These are phyloP conservation scores for Leccinum subatratum DNA, from an alignment of 1,284 basidiomycete species.

Conservation along the genomic window DNA sequence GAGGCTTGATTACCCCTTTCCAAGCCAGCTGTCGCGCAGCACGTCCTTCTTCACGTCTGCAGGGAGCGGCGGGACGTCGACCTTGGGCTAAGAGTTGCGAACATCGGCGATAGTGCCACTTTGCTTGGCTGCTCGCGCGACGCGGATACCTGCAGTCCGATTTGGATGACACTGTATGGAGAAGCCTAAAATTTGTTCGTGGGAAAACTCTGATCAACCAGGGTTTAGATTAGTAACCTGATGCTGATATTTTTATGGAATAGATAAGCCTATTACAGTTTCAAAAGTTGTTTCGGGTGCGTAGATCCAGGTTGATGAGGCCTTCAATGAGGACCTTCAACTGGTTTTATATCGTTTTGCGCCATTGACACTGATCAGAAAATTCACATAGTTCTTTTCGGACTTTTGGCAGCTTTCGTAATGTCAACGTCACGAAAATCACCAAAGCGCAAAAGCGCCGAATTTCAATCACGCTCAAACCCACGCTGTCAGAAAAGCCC, in stretches of 20 bases:
- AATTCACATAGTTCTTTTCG: not conserved
- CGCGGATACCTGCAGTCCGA: not conserved
- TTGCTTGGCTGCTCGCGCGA: not conserved
- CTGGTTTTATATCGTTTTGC: too few relatives aligned
- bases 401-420: not conserved
- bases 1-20: conserved; percentile 49
- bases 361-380: not conserved
- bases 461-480: not conserved
- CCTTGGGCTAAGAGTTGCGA: conserved; percentile 25
- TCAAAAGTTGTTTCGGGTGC: too few relatives aligned
- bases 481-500: not conserved
- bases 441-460: not conserved
- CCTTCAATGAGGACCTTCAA: too few relatives aligned
- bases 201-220: too few relatives aligned
- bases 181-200: too few relatives aligned
- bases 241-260: too few relatives aligned
- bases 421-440: not conserved
- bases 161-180: too few relatives aligned
- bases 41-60: conserved; percentile 54
- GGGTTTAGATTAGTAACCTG: too few relatives aligned
- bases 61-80: conserved; percentile 38
- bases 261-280: too few relatives aligned
- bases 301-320: too few relatives aligned
- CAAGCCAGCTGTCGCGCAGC: conserved; percentile 51
- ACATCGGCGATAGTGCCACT: conserved; percentile 28